Evolutionary conservation across 2,329 filamentous ascomycete genomes (phyloP).

Genomic region (Aspergillus candidus): DNA sequence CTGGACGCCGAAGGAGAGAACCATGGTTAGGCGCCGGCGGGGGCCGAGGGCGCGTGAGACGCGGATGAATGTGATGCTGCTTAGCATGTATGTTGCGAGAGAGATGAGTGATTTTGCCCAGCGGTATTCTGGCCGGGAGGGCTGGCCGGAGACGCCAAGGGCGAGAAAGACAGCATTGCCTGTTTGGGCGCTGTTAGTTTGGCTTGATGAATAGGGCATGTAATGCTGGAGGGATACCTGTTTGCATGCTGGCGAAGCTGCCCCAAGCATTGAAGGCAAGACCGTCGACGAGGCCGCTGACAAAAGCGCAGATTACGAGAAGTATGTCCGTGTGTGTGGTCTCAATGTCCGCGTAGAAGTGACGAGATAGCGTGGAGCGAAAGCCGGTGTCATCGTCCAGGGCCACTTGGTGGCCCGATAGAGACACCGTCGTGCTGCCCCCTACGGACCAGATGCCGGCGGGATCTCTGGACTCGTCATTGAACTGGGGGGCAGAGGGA

Average conservation of each 20-base stretch:
- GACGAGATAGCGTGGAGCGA: conserved; percentile 14
- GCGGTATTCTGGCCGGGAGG: conserved; percentile 33
- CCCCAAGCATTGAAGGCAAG: conserved; percentile 39
- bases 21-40: conserved; percentile 33
- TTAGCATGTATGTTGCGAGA: conserved; percentile 33
- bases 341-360: conserved; percentile 20
- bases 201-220: too few relatives aligned
- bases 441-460: conserved; percentile 17
- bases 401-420: conserved; percentile 12
- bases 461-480: conserved; percentile 14
- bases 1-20: conserved; percentile 37
- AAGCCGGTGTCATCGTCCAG: conserved; percentile 7
- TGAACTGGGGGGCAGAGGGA: not conserved
- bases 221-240: conserved; percentile 21
- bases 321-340: conserved; percentile 22
- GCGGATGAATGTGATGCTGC: conserved; percentile 37
- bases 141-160: conserved; percentile 37
- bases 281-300: conserved; percentile 36
- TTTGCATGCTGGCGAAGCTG: conserved; percentile 40
- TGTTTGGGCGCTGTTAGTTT: conserved; percentile 9
- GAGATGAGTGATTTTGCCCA: conserved; percentile 41
- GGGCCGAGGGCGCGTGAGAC: conserved; percentile 26
- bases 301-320: conserved; percentile 33
- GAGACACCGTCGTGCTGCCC: conserved; percentile 20
- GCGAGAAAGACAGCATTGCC: conserved; percentile 42